Percentiles rank a stretch among this genome's conserved stretches.
phyloP scores from a whole-genome alignment of 371 early-diverging fungal species.

The Dinochytrium kinnereticum region DNA sequence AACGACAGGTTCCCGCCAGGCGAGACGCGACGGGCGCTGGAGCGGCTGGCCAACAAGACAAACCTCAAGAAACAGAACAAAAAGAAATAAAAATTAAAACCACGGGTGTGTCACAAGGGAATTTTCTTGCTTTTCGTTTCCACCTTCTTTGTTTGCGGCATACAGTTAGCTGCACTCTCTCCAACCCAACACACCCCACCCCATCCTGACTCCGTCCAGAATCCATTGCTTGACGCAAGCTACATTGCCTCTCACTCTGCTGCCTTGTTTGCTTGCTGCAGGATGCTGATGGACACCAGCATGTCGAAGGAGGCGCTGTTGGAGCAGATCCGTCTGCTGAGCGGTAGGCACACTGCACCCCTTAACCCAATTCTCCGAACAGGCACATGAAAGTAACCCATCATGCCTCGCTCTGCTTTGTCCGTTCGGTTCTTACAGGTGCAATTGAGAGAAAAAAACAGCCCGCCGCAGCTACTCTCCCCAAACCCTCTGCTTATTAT shows the following conservation, averaged over 20 bases:
- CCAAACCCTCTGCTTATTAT: background rate
- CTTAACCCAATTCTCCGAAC: too few species aligned
- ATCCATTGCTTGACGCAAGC: too few species aligned
- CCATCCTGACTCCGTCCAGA: background rate
- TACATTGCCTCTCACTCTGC: too few species aligned
- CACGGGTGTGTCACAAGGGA: background rate
- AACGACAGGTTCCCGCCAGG: slow-evolving; percentile 83
- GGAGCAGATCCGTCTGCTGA: background rate
- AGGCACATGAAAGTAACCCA: too few species aligned
- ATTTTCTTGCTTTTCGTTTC: too few species aligned
- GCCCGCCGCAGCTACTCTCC: background rate
- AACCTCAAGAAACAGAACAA: slow-evolving; percentile 17
- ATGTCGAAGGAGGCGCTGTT: background rate
- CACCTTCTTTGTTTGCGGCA: too few species aligned
- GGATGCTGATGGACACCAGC: background rate
- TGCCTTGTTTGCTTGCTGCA: background rate
- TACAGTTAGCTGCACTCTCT: too few species aligned
- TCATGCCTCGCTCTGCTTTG: too few species aligned
- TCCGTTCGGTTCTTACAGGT: background rate
- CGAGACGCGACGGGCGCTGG: slow-evolving; percentile 83
- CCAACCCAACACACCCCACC: background rate
- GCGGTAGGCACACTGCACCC: background rate
- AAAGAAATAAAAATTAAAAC: background rate
- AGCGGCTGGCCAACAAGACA: slow-evolving; percentile 32
- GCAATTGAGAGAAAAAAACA: background rate